These are phyloP conservation scores for Ogataea salicorniae DNA, from an alignment of 805 yeast species.

Conservation along the genomic window DNA sequence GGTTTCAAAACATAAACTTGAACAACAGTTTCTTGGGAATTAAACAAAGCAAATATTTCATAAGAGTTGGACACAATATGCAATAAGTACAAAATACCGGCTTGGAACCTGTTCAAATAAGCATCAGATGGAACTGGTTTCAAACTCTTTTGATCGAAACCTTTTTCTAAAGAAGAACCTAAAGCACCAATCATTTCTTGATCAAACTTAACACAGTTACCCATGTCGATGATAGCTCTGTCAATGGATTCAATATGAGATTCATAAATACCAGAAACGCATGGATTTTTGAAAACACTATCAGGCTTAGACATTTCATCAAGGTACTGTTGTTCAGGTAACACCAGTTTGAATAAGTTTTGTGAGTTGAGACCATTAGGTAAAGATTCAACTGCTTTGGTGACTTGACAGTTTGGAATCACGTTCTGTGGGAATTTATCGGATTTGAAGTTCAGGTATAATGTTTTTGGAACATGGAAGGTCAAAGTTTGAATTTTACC, in stretches of 20 bases:
- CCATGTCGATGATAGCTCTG: slow-evolving; percentile 74
- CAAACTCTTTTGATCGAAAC: slow-evolving; percentile 64
- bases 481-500: slow-evolving; percentile 69
- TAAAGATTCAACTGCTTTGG: slow-evolving; percentile 52
- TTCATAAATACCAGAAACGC: slow-evolving; percentile 71
- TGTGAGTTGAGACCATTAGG: slow-evolving; percentile 63
- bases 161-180: slow-evolving; percentile 79
- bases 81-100: slow-evolving; percentile 58
- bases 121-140: slow-evolving; percentile 40
- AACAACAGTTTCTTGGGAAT: slow-evolving; percentile 52
- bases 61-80: slow-evolving; percentile 72
- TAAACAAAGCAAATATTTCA: slow-evolving; percentile 65
- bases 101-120: slow-evolving; percentile 50
- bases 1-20: slow-evolving; percentile 63
- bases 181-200: slow-evolving; percentile 73
- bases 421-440: slow-evolving; percentile 26
- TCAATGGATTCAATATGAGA: slow-evolving; percentile 61
- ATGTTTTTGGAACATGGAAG: slow-evolving; percentile 67
- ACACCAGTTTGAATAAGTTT: slow-evolving; percentile 53
- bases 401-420: slow-evolving; percentile 50
- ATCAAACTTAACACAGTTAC: slow-evolving; percentile 66
- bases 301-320: slow-evolving; percentile 54
- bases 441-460: slow-evolving; percentile 63
- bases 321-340: slow-evolving; percentile 61
- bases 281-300: slow-evolving; percentile 57